Evolutionary conservation across 2,329 filamentous ascomycete species (phyloP).

Genomic region (Phialocephala sp.): DNA sequence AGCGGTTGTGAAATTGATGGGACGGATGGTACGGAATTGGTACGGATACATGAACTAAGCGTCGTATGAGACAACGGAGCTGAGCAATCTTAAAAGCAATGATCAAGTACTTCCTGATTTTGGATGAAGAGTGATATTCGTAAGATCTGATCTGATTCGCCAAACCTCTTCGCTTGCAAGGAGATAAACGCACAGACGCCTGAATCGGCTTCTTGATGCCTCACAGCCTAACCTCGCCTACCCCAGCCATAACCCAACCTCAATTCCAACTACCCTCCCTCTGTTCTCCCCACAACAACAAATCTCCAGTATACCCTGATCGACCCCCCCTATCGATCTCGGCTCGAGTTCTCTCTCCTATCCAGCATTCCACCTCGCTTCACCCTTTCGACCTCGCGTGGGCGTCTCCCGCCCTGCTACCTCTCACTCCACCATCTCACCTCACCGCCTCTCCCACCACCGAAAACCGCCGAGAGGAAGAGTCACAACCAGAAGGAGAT

Average conservation of each 20-base stretch:
- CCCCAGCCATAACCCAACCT: conserved; percentile 17
- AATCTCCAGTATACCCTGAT: conserved; percentile 11
- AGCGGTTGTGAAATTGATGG: conserved; percentile 11
- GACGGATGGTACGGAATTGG: conserved; percentile 9
- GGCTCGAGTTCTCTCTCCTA: not conserved
- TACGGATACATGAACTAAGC: not conserved
- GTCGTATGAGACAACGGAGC: conserved; percentile 4
- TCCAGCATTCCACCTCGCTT: not conserved
- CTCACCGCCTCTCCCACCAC: not conserved
- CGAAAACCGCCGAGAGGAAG: not conserved
- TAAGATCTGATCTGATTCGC: not conserved
- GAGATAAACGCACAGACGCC: not conserved
- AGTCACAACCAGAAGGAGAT: not conserved
- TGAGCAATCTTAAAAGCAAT: conserved; percentile 13
- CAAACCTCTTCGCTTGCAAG: not conserved
- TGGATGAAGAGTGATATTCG: not conserved
- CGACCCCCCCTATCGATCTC: conserved; percentile 11
- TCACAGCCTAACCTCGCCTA: conserved; percentile 14
- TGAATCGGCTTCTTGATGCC: not conserved
- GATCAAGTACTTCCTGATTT: not conserved
- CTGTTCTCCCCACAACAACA: not conserved
- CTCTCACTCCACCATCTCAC: not conserved
- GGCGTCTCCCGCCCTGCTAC: not conserved
- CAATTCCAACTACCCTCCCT: conserved; percentile 17
- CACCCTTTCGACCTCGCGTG: not conserved